Evolutionary conservation across 2,329 filamentous ascomycete genomes (phyloP).

Genomic region (Colletotrichum lupini): DNA sequence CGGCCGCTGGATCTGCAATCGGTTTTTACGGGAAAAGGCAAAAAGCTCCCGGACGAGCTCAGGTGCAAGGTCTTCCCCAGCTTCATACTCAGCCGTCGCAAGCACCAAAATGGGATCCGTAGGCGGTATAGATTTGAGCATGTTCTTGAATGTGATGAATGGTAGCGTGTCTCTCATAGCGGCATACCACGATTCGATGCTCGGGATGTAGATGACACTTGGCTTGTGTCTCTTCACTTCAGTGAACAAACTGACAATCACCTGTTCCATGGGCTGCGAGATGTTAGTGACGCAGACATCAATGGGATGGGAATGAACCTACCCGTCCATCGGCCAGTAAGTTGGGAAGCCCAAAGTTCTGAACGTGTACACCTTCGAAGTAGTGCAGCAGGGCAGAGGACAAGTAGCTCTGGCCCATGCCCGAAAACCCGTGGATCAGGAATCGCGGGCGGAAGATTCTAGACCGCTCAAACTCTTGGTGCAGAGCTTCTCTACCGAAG

Average conservation of each 20-base stretch:
- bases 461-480: constrained; percentile 84
- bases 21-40: constrained; percentile 84
- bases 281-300: constrained; percentile 23
- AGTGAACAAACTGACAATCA: constrained; percentile 88
- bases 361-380: constrained; percentile 93
- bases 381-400: constrained; percentile 87
- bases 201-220: constrained; percentile 93
- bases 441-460: constrained; percentile 90
- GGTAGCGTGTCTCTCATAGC: constrained; percentile 71
- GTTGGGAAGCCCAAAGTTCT: constrained; percentile 91
- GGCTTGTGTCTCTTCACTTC: constrained; percentile 96
- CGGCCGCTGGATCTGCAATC: constrained; percentile 76
- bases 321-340: constrained; percentile 85
- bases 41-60: constrained; percentile 83
- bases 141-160: constrained; percentile 83
- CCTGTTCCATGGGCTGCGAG: constrained; percentile 78
- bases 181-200: constrained; percentile 87
- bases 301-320: constrained; percentile 45
- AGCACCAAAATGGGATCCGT: constrained; percentile 91
- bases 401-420: constrained; percentile 95
- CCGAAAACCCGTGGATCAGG: constrained; percentile 81
- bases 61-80: constrained; percentile 64
- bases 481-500: constrained; percentile 82
- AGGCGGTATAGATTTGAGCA: constrained; percentile 85
- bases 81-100: constrained; percentile 80